A percentile compares a stretch with the other conserved stretches of the same genome.
Conservation (phyloP, 768 basidiomycete species). For the Aureoboletus auriporus region DNA sequence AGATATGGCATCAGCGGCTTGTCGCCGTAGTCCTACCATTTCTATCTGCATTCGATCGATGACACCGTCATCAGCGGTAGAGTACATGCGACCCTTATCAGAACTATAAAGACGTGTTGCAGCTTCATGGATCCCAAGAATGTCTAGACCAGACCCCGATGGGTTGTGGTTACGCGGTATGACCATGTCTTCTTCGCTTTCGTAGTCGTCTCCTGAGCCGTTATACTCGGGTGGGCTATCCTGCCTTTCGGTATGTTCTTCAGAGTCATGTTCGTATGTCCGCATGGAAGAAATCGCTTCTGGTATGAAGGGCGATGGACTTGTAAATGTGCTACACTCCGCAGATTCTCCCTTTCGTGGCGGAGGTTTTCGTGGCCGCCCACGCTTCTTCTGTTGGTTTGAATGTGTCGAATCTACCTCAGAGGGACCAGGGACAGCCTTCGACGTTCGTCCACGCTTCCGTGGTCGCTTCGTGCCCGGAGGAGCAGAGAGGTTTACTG, state of each 20-base stretch:
- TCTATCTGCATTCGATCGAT: slow-evolving; percentile 66
- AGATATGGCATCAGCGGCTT: slow-evolving; percentile 65
- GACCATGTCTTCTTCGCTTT: slow-evolving; percentile 65
- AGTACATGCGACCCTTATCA: slow-evolving; percentile 28
- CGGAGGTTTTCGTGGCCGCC: slow-evolving; percentile 34
- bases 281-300: slow-evolving; percentile 26
- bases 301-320: slow-evolving; percentile 17
- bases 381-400: slow-evolving; percentile 36
- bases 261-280: slow-evolving; percentile 30
- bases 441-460: slow-evolving; percentile 66
- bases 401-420: slow-evolving; percentile 7
- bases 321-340: slow-evolving; percentile 7
- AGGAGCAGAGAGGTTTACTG: slow-evolving; percentile 81
- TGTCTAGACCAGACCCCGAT: slow-evolving; percentile 35
- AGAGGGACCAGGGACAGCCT: slow-evolving; percentile 31
- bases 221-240: slow-evolving; percentile 37
- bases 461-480: slow-evolving; percentile 84
- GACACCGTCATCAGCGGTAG: slow-evolving; percentile 35
- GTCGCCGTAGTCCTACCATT: slow-evolving; percentile 57
- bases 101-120: slow-evolving; percentile 42
- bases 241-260: slow-evolving; percentile 36
- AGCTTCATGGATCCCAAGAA: slow-evolving; percentile 30
- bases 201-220: slow-evolving; percentile 50
- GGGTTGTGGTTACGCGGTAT: slow-evolving; percentile 43
- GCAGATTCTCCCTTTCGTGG: slow-evolving; percentile 16